phyloP scores from a whole-genome alignment of 1,139 yeast species.

The Nadsonia commutata region DNA sequence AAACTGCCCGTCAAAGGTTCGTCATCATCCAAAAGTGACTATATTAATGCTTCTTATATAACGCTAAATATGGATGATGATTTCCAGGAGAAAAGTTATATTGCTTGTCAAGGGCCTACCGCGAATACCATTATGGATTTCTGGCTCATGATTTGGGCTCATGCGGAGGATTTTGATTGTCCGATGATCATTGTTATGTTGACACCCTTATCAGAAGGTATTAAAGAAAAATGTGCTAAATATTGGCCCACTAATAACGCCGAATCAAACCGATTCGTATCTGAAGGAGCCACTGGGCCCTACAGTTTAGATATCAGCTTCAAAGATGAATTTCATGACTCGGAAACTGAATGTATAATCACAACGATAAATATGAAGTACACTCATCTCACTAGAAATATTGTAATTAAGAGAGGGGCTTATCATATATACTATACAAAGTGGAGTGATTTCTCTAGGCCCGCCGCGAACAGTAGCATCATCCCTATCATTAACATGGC shows the following conservation, averaged over 20 bases:
- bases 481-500: slow-evolving; percentile 21
- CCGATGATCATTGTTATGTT: slow-evolving; percentile 67
- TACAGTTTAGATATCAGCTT: slow-evolving; percentile 5
- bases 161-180: slow-evolving; percentile 22
- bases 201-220: slow-evolving; percentile 58
- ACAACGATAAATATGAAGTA: slow-evolving; percentile 1
- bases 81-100: slow-evolving; percentile 25
- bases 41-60: slow-evolving; percentile 36
- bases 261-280: slow-evolving; percentile 8
- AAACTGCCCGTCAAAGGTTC: no score
- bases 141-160: slow-evolving; percentile 68
- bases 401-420: slow-evolving; percentile 19
- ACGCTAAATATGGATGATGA: slow-evolving; percentile 17
- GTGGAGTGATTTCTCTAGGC: slow-evolving; percentile 45
- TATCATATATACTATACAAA: slow-evolving; percentile 38
- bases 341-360: background rate
- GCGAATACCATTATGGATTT: slow-evolving; percentile 47
- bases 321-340: slow-evolving; percentile 1
- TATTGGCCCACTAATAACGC: slow-evolving; percentile 49
- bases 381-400: background rate
- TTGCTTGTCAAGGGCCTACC: slow-evolving; percentile 67
- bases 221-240: slow-evolving; percentile 47
- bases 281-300: slow-evolving; percentile 8
- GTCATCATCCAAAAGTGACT: slow-evolving; percentile 23
- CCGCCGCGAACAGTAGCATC: slow-evolving; percentile 28